Evolutionary conservation across 1,284 basidiomycete genomes (phyloP).

Genomic region (Ganoderma meredithae): DNA sequence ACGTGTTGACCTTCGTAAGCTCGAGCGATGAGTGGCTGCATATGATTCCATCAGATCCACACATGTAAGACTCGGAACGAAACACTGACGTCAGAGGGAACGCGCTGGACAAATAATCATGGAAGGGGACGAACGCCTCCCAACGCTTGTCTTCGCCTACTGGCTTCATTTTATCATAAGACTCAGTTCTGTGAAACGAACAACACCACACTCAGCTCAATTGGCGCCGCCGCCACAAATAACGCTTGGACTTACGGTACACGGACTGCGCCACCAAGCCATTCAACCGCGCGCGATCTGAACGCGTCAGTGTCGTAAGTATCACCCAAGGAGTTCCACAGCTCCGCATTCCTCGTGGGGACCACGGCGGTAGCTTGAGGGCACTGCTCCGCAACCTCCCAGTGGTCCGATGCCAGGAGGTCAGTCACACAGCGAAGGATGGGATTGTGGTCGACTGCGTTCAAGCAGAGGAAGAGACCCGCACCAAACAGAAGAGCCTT

Average conservation of each 20-base stretch:
- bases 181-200: constrained; percentile 42
- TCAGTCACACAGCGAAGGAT: constrained; percentile 15
- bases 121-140: constrained; percentile 50
- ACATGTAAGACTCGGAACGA: background rate
- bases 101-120: constrained; percentile 49
- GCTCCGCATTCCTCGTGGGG: constrained; percentile 49
- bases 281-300: constrained; percentile 54
- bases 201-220: background rate
- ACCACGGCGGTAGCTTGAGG: constrained; percentile 53
- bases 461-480: constrained; percentile 19
- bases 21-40: constrained; percentile 58
- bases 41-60: background rate
- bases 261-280: constrained; percentile 58
- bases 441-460: constrained; percentile 17
- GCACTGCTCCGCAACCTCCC: constrained; percentile 43
- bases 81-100: constrained; percentile 51
- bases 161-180: constrained; percentile 50
- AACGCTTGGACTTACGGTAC: constrained; percentile 41
- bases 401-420: background rate
- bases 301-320: constrained; percentile 53
- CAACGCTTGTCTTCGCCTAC: constrained; percentile 54
- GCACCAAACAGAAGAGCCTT: constrained; percentile 26
- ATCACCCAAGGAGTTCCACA: constrained; percentile 52
- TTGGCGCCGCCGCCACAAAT: too few species aligned
- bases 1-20: constrained; percentile 67